phyloP scores from a whole-genome alignment of 208 protist genomes.

The Porcisia deanei region DNA sequence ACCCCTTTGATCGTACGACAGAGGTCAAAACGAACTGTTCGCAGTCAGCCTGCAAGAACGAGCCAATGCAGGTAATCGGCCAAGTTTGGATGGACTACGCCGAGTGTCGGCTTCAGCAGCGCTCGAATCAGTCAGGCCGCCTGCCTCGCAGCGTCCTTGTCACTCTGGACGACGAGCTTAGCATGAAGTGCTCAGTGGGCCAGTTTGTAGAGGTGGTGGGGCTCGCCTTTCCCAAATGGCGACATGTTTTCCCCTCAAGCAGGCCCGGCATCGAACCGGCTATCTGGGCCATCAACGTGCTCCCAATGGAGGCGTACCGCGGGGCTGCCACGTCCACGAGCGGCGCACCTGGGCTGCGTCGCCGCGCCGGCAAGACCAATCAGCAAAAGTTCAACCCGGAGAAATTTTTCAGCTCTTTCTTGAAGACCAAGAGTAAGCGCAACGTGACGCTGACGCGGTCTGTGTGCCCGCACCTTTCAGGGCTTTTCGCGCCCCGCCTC shows the following conservation, averaged over 20 bases:
- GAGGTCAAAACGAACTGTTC: conserved; percentile 48
- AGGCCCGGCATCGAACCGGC: conserved; percentile 78
- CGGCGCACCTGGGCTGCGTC: conserved; percentile 21
- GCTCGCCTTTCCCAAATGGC: conserved; percentile 76
- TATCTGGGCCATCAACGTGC: conserved; percentile 78
- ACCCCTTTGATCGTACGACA: conserved; percentile 68
- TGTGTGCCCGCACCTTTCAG: conserved; percentile 75
- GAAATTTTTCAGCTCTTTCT: conserved; percentile 70
- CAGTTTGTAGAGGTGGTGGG: conserved; percentile 88
- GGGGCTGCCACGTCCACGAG: conserved; percentile 37
- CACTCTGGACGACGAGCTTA: conserved; percentile 86
- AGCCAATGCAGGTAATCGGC: conserved; percentile 68
- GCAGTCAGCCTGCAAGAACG: conserved; percentile 56
- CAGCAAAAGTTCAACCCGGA: conserved; percentile 75
- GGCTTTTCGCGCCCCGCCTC: conserved; percentile 82
- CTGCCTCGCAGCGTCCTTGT: conserved; percentile 81
- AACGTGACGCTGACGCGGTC: conserved; percentile 56
- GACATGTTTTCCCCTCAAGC: conserved; percentile 56
- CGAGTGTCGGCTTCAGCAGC: conserved; percentile 89
- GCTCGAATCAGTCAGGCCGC: conserved; percentile 64
- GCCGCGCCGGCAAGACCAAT: conserved; percentile 27
- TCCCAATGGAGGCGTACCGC: conserved; percentile 78
- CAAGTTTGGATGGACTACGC: conserved; percentile 91
- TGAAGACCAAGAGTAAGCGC: conserved; percentile 45
- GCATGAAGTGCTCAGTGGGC: conserved; percentile 75